These are phyloP conservation scores for Fusarium pseudoanthophilum DNA, from an alignment of 2,329 filamentous ascomycete genomes.

Conservation along the genomic window DNA sequence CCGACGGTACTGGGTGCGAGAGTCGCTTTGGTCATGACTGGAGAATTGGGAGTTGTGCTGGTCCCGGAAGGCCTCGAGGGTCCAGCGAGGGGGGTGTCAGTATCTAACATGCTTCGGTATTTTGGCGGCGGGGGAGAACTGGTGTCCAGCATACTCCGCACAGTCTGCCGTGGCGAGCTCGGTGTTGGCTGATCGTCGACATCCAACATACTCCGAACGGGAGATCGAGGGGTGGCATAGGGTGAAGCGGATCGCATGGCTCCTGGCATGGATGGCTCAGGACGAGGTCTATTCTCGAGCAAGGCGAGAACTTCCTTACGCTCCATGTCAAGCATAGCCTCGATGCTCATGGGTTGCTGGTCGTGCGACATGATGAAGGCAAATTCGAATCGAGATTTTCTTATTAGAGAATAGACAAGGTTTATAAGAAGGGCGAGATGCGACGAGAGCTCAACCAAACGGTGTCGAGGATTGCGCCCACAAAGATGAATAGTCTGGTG, in stretches of 20 bases:
- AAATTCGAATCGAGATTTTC: background rate
- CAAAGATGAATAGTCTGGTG: constrained; percentile 17
- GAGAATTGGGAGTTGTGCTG: constrained; percentile 50
- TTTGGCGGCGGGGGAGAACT: constrained; percentile 54
- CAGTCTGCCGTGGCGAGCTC: constrained; percentile 59
- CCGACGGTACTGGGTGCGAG: constrained; percentile 37
- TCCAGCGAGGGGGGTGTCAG: constrained; percentile 51
- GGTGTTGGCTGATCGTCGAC: constrained; percentile 34
- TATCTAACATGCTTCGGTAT: constrained; percentile 65
- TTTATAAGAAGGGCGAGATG: background rate
- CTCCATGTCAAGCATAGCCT: constrained; percentile 81
- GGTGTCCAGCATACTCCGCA: constrained; percentile 62
- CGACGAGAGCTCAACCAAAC: background rate
- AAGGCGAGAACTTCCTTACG: constrained; percentile 77
- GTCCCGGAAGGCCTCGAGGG: constrained; percentile 43
- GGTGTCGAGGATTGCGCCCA: constrained; percentile 16
- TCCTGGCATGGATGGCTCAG: constrained; percentile 42
- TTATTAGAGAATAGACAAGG: background rate
- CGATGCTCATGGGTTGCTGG: constrained; percentile 73
- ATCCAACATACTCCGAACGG: constrained; percentile 66
- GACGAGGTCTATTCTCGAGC: constrained; percentile 63
- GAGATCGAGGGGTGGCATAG: constrained; percentile 68
- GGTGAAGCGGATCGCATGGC: constrained; percentile 63
- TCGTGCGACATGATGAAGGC: constrained; percentile 49
- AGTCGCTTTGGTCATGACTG: constrained; percentile 36